Percentiles rank a stretch among this genome's conserved stretches.
Evolutionary conservation across 2,329 filamentous ascomycete genomes (phyloP).

Genomic region (Colletotrichum agaves): DNA sequence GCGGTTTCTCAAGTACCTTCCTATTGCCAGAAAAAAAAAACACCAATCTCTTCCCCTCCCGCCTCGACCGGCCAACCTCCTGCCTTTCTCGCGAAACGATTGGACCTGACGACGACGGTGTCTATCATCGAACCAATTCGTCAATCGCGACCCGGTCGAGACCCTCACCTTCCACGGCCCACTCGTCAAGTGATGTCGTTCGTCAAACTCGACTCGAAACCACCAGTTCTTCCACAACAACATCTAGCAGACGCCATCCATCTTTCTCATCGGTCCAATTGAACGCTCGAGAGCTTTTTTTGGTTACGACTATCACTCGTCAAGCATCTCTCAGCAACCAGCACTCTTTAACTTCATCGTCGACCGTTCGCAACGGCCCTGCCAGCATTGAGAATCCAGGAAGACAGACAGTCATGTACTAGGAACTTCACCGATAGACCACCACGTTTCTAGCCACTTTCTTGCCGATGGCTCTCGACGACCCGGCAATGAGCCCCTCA

Average conservation of each 20-base stretch:
- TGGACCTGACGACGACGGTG: conserved; percentile 8
- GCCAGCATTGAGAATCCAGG: conserved; percentile 1
- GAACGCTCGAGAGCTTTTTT: conserved; percentile 43
- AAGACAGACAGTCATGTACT: conserved; percentile 33
- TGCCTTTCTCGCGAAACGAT: conserved; percentile 6
- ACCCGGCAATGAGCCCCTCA: not conserved
- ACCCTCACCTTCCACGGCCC: conserved; percentile 26
- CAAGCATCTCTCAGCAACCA: conserved; percentile 43
- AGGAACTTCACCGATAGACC: conserved; percentile 9
- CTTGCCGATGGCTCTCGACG: not conserved
- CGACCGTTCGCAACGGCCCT: not conserved
- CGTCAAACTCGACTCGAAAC: conserved; percentile 39
- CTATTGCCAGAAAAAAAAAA: not conserved
- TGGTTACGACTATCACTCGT: conserved; percentile 46
- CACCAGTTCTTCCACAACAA: conserved; percentile 2
- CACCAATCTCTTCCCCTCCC: not conserved
- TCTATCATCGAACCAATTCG: not conserved
- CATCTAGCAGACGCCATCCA: conserved; percentile 4
- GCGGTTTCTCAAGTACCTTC: conserved; percentile 7
- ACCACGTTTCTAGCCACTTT: conserved; percentile 6
- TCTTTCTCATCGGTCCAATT: conserved; percentile 34
- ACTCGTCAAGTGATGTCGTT: conserved; percentile 39
- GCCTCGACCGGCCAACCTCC: conserved; percentile 17
- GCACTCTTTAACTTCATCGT: conserved; percentile 29
- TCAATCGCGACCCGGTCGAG: conserved; percentile 14